Conservation (phyloP, 1,139 yeast genomes). For the Saccharomycopsis hybrid region DNA sequence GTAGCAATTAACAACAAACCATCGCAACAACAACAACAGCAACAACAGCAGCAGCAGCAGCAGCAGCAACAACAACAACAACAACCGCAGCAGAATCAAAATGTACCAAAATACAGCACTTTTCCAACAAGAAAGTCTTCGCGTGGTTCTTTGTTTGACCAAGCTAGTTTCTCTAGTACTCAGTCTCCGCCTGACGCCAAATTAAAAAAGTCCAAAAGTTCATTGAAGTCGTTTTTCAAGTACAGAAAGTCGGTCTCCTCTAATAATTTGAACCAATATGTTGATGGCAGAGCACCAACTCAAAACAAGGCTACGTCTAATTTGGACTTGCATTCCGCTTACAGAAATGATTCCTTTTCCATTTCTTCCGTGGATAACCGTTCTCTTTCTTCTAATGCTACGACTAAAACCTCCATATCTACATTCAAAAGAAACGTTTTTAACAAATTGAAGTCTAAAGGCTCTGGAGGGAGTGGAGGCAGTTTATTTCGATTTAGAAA, state of each 20-base stretch:
- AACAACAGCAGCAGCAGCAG: neutral
- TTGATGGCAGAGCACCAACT: neutral
- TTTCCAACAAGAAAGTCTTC: conserved; percentile 3
- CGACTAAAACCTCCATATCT: conserved; percentile 20
- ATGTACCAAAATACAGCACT: neutral
- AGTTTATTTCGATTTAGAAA: neutral
- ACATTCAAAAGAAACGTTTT: conserved; percentile 17
- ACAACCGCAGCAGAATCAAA: neutral
- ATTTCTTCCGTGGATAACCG: conserved; percentile 7
- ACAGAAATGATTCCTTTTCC: conserved; percentile 11
- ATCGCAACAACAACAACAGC: neutral
- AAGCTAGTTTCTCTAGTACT: neutral
- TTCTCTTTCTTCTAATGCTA: conserved; percentile 16
- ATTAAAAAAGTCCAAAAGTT: conserved; percentile 10
- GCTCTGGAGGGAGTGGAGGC: conserved; percentile 3
- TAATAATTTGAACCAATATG: conserved; percentile 11
- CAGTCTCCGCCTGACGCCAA: neutral
- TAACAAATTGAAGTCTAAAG: conserved; percentile 10
- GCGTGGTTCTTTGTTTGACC: conserved; percentile 1
- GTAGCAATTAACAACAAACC: neutral
- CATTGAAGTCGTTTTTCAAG: conserved; percentile 18
- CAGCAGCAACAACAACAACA: neutral
- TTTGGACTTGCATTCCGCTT: conserved; percentile 16
- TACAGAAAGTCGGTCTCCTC: conserved; percentile 17
- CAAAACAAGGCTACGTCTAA: conserved; percentile 9